Conservation (phyloP, 1,284 basidiomycete genomes). For the Acaromyces ingoldii region DNA sequence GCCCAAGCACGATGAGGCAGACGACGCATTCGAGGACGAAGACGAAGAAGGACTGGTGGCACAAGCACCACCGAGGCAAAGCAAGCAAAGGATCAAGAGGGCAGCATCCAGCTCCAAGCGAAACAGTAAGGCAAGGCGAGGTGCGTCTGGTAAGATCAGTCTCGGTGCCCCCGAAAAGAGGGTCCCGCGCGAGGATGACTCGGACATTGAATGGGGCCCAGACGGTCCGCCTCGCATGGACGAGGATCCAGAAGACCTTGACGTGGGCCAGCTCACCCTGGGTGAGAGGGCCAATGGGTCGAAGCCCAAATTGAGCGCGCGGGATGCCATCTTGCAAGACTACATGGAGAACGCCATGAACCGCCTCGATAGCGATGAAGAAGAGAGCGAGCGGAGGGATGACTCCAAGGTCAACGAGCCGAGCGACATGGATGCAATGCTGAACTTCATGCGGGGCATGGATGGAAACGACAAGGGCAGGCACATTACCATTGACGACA, state of each 20-base stretch:
- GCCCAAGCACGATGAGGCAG: too few species aligned
- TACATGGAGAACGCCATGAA: constrained; percentile 44
- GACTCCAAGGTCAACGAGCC: constrained; percentile 3
- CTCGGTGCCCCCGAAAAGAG: neutral
- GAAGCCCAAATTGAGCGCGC: too few species aligned
- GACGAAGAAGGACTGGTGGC: too few species aligned
- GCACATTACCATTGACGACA: constrained; percentile 36
- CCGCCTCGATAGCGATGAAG: constrained; percentile 11
- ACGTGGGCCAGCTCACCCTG: constrained; percentile 1
- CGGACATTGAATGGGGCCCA: constrained; percentile 45
- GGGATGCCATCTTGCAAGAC: constrained; percentile 42
- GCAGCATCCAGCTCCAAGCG: too few species aligned
- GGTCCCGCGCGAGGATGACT: constrained; percentile 32
- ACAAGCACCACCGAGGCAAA: too few species aligned
- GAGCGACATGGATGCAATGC: constrained; percentile 30
- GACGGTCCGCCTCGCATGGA: constrained; percentile 29
- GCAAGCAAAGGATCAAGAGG: too few species aligned
- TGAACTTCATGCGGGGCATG: constrained; percentile 42
- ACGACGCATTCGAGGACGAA: too few species aligned
- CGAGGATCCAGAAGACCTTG: constrained; percentile 8
- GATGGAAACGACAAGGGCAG: constrained; percentile 34
- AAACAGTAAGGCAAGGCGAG: constrained; percentile 13
- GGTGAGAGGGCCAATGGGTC: neutral
- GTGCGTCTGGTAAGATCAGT: constrained; percentile 1
- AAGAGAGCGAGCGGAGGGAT: constrained; percentile 6